Percentiles rank a stretch among this genome's conserved stretches.
Evolutionary conservation across 306 rosid species (phyloP).

Genomic region (Gleditsia sinensis): DNA sequence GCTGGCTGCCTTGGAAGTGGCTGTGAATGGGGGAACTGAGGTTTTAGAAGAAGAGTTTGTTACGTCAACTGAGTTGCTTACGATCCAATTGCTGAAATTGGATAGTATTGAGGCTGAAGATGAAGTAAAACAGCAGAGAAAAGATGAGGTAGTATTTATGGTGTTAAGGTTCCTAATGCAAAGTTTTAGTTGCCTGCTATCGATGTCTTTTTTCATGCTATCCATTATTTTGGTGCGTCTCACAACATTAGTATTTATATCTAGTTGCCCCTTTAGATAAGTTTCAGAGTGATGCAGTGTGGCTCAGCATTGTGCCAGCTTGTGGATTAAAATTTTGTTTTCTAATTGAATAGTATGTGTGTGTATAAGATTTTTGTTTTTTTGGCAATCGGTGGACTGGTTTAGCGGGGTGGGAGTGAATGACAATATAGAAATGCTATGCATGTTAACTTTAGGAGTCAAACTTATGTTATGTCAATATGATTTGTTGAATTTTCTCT

Average conservation of each 20-base stretch:
- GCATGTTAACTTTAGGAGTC: not conserved
- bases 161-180: not conserved
- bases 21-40: conserved; percentile 68
- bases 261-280: not conserved
- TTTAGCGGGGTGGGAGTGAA: not conserved
- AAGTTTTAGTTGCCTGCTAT: conserved; percentile 14
- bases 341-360: too few relatives aligned
- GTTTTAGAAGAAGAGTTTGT: conserved; percentile 73
- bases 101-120: conserved; percentile 89
- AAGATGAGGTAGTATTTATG: conserved; percentile 66
- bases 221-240: not conserved
- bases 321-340: not conserved
- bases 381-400: not conserved
- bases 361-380: too few relatives aligned
- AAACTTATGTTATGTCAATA: not conserved
- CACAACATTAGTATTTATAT: not conserved
- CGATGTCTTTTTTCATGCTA: conserved; percentile 10
- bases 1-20: conserved; percentile 80
- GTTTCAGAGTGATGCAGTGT: conserved; percentile 17
- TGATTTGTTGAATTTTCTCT: too few relatives aligned
- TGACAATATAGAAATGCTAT: not conserved
- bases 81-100: conserved; percentile 81
- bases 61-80: conserved; percentile 70
- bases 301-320: conserved; percentile 11
- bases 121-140: conserved; percentile 77